A percentile compares a stretch with the other conserved stretches of the same genome.
Evolutionary conservation across 306 rosid genomes (phyloP).

Genomic region (Rubus parviflorus): DNA sequence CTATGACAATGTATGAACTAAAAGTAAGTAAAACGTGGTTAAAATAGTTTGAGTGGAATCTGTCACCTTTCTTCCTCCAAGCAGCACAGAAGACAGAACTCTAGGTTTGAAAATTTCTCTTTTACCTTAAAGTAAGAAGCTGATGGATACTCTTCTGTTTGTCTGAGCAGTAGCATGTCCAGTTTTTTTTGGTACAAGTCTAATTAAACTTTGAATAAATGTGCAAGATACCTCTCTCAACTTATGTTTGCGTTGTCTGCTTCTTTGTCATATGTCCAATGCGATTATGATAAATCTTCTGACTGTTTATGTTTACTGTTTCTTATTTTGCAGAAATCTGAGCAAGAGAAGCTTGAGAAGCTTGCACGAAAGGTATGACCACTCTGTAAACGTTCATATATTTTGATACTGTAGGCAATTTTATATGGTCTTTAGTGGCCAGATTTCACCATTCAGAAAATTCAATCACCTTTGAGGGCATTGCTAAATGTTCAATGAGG

Average conservation of each 20-base stretch:
- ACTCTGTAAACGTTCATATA: neutral
- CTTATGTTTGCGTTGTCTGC: neutral
- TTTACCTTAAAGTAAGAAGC: neutral
- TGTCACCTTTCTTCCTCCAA: neutral
- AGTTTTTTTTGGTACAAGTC: neutral
- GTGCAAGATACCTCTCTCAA: neutral
- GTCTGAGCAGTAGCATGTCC: neutral
- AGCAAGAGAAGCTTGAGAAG: conserved; percentile 85
- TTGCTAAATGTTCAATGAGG: neutral
- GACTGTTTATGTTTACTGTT: neutral
- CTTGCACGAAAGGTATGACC: conserved; percentile 79
- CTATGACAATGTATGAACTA: neutral
- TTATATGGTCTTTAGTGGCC: neutral
- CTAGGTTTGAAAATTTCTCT: neutral
- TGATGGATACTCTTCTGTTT: neutral
- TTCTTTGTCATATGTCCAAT: neutral
- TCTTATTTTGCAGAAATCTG: conserved; percentile 60
- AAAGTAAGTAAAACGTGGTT: neutral
- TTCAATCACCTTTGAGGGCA: neutral
- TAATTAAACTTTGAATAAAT: neutral
- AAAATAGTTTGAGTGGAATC: neutral
- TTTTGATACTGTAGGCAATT: neutral
- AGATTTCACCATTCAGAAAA: neutral
- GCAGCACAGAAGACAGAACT: neutral
- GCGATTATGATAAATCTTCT: neutral